Evolutionary conservation across 1,139 yeast species (phyloP).

Genomic region (Pneumocystis murina): DNA sequence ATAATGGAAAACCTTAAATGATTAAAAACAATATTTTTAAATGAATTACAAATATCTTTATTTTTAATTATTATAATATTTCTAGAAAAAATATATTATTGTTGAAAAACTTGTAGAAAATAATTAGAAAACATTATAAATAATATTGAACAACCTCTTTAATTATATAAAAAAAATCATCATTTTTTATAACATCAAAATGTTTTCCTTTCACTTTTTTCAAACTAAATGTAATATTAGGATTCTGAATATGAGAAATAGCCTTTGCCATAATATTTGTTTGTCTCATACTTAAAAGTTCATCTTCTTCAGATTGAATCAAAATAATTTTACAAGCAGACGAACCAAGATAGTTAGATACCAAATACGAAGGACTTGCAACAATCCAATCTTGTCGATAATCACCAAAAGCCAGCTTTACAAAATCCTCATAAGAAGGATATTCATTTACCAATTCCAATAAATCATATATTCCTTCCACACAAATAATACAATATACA

Average conservation of each 20-base stretch:
- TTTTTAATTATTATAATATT: not conserved
- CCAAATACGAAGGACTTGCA: constrained; percentile 19
- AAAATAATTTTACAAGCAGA: constrained; percentile 5
- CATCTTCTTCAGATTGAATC: constrained; percentile 14
- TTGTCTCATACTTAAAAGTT: constrained; percentile 13
- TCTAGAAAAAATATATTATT: constrained; percentile 6
- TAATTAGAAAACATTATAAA: not conserved
- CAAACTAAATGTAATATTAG: not conserved
- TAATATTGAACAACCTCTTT: not conserved
- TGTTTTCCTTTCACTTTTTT: not conserved
- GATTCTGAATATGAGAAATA: not conserved
- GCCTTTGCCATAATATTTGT: constrained; percentile 4
- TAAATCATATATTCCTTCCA: constrained; percentile 42
- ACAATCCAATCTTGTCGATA: constrained; percentile 22
- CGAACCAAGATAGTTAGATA: constrained; percentile 5
- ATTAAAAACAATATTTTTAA: constrained; percentile 37
- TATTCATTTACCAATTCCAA: constrained; percentile 30
- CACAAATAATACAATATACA: constrained; percentile 20
- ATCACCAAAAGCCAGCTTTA: constrained; percentile 32
- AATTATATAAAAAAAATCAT: not conserved
- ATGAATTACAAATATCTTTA: not conserved
- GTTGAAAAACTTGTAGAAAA: constrained; percentile 8
- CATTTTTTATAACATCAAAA: not conserved
- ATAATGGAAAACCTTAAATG: constrained; percentile 61
- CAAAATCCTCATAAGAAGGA: constrained; percentile 31